Evolutionary conservation across 352 stramenopile genomes (phyloP).

Genomic region (Phytophthora sp.): DNA sequence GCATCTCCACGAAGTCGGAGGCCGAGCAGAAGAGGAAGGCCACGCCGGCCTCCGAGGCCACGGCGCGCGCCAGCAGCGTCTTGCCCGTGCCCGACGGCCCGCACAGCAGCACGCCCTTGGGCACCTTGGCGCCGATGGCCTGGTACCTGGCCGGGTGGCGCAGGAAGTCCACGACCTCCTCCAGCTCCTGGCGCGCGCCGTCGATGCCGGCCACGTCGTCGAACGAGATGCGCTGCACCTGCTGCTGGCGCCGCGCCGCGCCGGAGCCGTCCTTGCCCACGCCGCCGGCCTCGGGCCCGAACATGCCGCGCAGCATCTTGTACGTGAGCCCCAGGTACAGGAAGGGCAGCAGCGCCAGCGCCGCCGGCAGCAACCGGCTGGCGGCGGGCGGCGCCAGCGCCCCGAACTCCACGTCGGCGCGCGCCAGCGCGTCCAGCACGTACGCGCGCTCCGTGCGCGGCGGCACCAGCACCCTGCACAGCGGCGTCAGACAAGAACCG

Average conservation of each 20-base stretch:
- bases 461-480: slow-evolving; percentile 68
- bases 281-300: slow-evolving; percentile 46
- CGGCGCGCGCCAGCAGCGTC: slow-evolving; percentile 93
- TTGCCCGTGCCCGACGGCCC: slow-evolving; percentile 95
- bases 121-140: slow-evolving; percentile 92
- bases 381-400: slow-evolving; percentile 53
- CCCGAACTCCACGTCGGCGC: slow-evolving; percentile 73
- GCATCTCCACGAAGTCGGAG: slow-evolving; percentile 98
- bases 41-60: slow-evolving; percentile 93
- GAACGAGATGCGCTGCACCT: slow-evolving; percentile 77
- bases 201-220: slow-evolving; percentile 95
- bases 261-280: slow-evolving; percentile 76
- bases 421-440: slow-evolving; percentile 68
- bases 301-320: slow-evolving; percentile 79
- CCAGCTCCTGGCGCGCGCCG: slow-evolving; percentile 92
- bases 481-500: no score
- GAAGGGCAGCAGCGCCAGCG: slow-evolving; percentile 78
- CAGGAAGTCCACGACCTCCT: slow-evolving; percentile 96
- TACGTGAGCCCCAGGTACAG: slow-evolving; percentile 88
- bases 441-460: slow-evolving; percentile 77
- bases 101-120: slow-evolving; percentile 93
- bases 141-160: slow-evolving; percentile 92
- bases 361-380: slow-evolving; percentile 53
- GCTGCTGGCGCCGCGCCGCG: slow-evolving; percentile 47
- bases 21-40: slow-evolving; percentile 96